phyloP scores from a whole-genome alignment of 192 early-diverging fungal genomes.

The Haplosporangium gracile region DNA sequence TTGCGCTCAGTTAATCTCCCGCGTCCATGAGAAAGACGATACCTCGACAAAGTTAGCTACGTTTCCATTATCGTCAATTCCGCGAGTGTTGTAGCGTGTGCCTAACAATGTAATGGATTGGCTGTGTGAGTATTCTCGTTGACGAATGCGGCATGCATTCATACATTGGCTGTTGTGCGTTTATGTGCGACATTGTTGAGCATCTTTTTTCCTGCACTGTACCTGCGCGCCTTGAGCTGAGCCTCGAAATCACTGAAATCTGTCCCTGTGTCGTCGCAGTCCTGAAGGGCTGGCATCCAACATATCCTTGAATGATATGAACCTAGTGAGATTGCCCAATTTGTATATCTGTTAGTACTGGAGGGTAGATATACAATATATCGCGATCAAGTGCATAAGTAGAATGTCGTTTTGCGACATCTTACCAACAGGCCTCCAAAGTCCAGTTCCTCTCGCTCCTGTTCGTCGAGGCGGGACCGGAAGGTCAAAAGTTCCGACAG shows the following conservation, averaged over 20 bases:
- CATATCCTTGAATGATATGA: conserved; percentile 82
- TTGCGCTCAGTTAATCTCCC: background rate
- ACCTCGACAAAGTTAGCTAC: conserved; percentile 99
- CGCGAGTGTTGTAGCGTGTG: conserved; percentile 93
- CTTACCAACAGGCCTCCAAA: conserved; percentile 77
- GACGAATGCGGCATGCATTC: background rate
- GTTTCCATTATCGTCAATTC: conserved; percentile 96
- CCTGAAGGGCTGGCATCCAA: conserved; percentile 65
- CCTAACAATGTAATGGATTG: conserved; percentile 72
- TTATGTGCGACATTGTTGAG: background rate
- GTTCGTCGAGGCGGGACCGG: conserved; percentile 78
- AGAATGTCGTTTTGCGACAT: background rate
- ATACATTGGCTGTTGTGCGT: conserved; percentile 5
- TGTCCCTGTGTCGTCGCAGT: conserved; percentile 57
- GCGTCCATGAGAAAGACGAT: background rate
- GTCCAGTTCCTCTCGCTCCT: conserved; percentile 78
- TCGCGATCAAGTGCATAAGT: background rate
- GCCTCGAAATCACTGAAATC: conserved; percentile 77
- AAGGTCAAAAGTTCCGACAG: conserved; percentile 85
- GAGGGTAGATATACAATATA: background rate
- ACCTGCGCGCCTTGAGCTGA: conserved; percentile 81
- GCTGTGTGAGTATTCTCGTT: background rate
- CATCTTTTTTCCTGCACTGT: background rate
- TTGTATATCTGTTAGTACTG: background rate
- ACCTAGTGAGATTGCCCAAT: conserved; percentile 55